Evolutionary conservation across 2,329 filamentous ascomycete genomes (phyloP).

Genomic region (Phaeosphaeria sp.): DNA sequence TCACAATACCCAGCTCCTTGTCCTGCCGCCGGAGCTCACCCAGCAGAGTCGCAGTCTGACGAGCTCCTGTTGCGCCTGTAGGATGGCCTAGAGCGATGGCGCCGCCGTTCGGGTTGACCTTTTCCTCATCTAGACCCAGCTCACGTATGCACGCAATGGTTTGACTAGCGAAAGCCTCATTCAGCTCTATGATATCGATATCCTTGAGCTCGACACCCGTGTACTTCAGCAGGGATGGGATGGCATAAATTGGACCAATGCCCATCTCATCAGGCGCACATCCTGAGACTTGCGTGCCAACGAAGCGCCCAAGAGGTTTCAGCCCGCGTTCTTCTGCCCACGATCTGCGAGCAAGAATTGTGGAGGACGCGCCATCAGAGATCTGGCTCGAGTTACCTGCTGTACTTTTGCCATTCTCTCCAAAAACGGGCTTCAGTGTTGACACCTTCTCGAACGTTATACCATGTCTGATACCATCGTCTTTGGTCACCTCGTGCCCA

Average conservation of each 20-base stretch:
- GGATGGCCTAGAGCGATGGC: constrained; percentile 85
- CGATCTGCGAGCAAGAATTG: constrained; percentile 91
- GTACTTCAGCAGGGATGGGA: constrained; percentile 80
- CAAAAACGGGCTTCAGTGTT: constrained; percentile 90
- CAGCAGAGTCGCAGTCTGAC: constrained; percentile 85
- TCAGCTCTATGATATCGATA: constrained; percentile 88
- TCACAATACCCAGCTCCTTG: constrained; percentile 82
- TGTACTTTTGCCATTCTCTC: constrained; percentile 87
- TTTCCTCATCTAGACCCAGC: constrained; percentile 72
- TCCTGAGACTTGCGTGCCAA: constrained; percentile 88
- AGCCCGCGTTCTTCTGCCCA: constrained; percentile 85
- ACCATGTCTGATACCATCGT: constrained; percentile 90
- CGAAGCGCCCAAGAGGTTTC: constrained; percentile 91
- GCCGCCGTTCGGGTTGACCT: constrained; percentile 82
- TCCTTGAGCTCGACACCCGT: constrained; percentile 79
- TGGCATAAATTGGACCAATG: constrained; percentile 77
- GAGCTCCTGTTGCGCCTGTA: constrained; percentile 74
- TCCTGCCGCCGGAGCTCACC: constrained; percentile 70
- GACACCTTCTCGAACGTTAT: constrained; percentile 80
- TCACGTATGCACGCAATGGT: constrained; percentile 81
- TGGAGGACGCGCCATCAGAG: constrained; percentile 88
- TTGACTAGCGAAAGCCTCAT: constrained; percentile 98
- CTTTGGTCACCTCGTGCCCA: constrained; percentile 77
- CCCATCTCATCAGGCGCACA: constrained; percentile 96
- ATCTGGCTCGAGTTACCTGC: constrained; percentile 85